A percentile compares a stretch with the other conserved stretches of the same genome.
phyloP scores from a whole-genome alignment of 1,284 basidiomycete species.

The Heterobasidion parviporum region DNA sequence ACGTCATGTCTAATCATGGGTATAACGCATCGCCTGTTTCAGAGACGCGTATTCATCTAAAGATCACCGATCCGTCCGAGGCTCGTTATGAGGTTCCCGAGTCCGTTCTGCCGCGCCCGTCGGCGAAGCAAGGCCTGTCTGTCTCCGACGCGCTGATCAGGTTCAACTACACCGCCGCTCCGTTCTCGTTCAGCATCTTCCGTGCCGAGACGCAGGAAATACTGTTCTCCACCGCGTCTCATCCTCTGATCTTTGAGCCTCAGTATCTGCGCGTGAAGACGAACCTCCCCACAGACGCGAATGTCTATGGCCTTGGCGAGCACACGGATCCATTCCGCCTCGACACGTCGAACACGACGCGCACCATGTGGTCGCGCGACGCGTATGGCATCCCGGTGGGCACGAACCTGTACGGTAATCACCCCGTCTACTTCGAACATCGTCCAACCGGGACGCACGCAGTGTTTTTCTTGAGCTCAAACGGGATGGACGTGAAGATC shows the following conservation, averaged over 20 bases:
- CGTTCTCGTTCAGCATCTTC: conserved; percentile 67
- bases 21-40: background rate
- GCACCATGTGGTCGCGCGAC: conserved; percentile 65
- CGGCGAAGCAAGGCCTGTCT: conserved; percentile 18
- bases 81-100: conserved; percentile 63
- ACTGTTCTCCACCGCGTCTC: conserved; percentile 60
- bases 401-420: conserved; percentile 61
- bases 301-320: conserved; percentile 76
- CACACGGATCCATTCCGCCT: conserved; percentile 63
- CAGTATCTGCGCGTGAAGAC: conserved; percentile 72
- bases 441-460: conserved; percentile 54
- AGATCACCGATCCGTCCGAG: conserved; percentile 53
- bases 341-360: conserved; percentile 49
- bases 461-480: conserved; percentile 60
- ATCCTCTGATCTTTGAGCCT: conserved; percentile 66
- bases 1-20: background rate
- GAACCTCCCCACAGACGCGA: conserved; percentile 43
- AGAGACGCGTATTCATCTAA: conserved; percentile 64
- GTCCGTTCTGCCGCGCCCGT: conserved; percentile 55
- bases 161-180: conserved; percentile 61
- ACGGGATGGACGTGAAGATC: conserved; percentile 71
- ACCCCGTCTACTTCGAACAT: conserved; percentile 66
- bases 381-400: conserved; percentile 44
- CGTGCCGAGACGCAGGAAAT: conserved; percentile 47
- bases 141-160: conserved; percentile 33